Evolutionary conservation across 305 asterid genomes (phyloP).

Genomic region (Withania somnifera): DNA sequence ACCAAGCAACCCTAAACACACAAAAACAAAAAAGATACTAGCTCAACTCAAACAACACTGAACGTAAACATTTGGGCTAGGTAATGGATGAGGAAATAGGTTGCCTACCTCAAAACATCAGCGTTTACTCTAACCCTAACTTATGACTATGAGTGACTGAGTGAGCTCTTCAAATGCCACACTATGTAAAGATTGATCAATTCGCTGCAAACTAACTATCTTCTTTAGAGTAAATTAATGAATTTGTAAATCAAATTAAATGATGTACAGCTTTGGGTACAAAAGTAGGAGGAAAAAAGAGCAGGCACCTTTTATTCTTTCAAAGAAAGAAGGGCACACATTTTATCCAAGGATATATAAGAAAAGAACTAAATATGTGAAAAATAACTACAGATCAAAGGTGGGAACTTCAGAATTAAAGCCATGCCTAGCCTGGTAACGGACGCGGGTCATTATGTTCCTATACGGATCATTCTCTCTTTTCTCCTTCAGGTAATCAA

Average conservation of each 20-base stretch:
- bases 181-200: background rate
- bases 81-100: background rate
- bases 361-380: background rate
- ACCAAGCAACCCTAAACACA: too few species aligned
- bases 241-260: background rate
- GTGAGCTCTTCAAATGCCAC: background rate
- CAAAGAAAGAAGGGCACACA: background rate
- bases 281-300: too few species aligned
- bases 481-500: constrained; percentile 50
- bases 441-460: constrained; percentile 41
- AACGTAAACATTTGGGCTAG: background rate
- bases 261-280: background rate
- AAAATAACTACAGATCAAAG: constrained; percentile 23
- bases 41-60: background rate
- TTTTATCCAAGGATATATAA: background rate
- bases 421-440: constrained; percentile 57
- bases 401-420: constrained; percentile 59
- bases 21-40: background rate
- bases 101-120: background rate
- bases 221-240: background rate
- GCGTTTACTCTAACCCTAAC: too few species aligned
- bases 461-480: constrained; percentile 63
- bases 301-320: background rate
- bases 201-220: background rate
- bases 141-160: too few species aligned